These are phyloP conservation scores for Aphanocladium album DNA, from an alignment of 2,329 filamentous ascomycete species.

Conservation along the genomic window DNA sequence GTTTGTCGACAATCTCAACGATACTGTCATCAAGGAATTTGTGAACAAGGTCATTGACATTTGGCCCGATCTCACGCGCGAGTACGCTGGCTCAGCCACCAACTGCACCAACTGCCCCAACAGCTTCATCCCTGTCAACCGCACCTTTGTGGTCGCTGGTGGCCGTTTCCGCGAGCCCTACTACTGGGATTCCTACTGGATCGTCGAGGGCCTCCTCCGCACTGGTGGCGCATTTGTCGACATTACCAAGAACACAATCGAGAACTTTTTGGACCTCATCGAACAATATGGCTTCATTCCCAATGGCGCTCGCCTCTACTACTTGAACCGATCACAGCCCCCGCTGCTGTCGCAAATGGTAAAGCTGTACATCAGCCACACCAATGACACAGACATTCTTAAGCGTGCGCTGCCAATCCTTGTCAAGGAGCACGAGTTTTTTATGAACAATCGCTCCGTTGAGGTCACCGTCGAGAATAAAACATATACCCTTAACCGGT, in stretches of 20 bases:
- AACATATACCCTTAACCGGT: conserved; percentile 54
- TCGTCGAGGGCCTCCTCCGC: conserved; percentile 59
- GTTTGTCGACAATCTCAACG: conserved; percentile 54
- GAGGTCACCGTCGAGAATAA: conserved; percentile 39
- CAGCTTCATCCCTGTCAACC: conserved; percentile 62
- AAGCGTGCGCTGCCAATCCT: conserved; percentile 57
- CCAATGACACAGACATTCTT: conserved; percentile 57
- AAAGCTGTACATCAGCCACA: conserved; percentile 57
- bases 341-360: conserved; percentile 64
- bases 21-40: conserved; percentile 56
- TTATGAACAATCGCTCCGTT: conserved; percentile 55
- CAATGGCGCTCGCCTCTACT: conserved; percentile 63
- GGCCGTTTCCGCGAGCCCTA: conserved; percentile 68
- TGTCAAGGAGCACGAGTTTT: conserved; percentile 60
- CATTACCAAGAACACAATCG: conserved; percentile 62
- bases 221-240: conserved; percentile 59
- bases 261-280: conserved; percentile 65
- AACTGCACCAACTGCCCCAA: conserved; percentile 56
- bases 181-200: conserved; percentile 69
- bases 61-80: conserved; percentile 62
- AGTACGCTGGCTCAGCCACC: conserved; percentile 45
- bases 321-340: conserved; percentile 63
- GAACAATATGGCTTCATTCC: conserved; percentile 62
- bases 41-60: conserved; percentile 60
- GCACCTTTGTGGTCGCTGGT: conserved; percentile 65